A percentile compares a stretch with the other conserved stretches of the same genome.
Conservation (phyloP, 768 basidiomycete species). For the Podaxis sp. region DNA sequence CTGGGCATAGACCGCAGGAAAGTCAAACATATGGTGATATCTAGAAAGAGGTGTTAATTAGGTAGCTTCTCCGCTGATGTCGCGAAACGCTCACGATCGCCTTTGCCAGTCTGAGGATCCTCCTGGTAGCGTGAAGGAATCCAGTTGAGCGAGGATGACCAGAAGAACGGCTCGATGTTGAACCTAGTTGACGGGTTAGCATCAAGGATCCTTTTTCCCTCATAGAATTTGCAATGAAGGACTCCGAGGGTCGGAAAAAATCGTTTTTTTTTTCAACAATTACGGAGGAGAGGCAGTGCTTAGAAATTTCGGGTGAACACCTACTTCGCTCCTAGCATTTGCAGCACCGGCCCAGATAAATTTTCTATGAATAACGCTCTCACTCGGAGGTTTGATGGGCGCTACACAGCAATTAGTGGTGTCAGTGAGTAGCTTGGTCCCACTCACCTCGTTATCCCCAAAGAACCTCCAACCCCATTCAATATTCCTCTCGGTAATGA, state of each 20-base stretch:
- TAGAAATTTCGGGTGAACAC: conserved; percentile 9
- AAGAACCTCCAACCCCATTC: conserved; percentile 37
- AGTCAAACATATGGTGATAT: conserved; percentile 57
- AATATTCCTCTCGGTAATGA: conserved; percentile 23
- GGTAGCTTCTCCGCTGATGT: not conserved
- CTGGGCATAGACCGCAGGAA: conserved; percentile 45
- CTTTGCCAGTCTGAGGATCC: conserved; percentile 32
- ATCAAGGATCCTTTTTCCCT: not conserved
- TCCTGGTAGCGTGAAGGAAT: conserved; percentile 68
- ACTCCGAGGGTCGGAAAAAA: not conserved
- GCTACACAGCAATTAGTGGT: not conserved
- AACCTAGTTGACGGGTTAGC: conserved; percentile 33
- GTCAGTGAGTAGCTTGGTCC: not conserved
- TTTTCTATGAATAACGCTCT: conserved; percentile 54
- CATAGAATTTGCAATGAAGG: not conserved
- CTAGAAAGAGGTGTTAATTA: conserved; percentile 27
- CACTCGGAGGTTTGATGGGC: conserved; percentile 42
- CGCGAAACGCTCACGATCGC: conserved; percentile 47
- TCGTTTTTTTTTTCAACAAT: not conserved
- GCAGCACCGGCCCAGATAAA: conserved; percentile 50
- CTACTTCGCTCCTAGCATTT: conserved; percentile 62
- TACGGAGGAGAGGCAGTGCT: not conserved
- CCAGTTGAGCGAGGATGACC: conserved; percentile 64
- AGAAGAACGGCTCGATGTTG: conserved; percentile 66
- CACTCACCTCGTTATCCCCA: conserved; percentile 33